phyloP scores from a whole-genome alignment of 2,329 filamentous ascomycete species.

The Paecilomyces sp. region DNA sequence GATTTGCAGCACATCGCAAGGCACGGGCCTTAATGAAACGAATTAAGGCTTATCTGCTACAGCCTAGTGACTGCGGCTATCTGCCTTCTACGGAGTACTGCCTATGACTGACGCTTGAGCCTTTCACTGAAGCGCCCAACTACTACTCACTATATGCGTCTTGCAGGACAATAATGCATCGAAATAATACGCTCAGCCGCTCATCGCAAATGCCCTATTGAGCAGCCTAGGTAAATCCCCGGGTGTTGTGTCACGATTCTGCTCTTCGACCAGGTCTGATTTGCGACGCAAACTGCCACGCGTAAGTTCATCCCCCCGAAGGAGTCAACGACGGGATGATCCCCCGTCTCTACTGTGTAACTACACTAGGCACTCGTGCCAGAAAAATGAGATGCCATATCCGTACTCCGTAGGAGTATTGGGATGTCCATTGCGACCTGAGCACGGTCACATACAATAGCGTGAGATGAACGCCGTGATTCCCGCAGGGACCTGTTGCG shows the following conservation, averaged over 20 bases:
- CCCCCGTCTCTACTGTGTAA: not conserved
- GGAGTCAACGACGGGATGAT: not conserved
- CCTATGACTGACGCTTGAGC: not conserved
- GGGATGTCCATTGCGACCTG: not conserved
- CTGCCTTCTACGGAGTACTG: not conserved
- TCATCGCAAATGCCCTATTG: not conserved
- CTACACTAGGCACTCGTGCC: not conserved
- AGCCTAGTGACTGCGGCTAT: not conserved
- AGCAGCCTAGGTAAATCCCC: not conserved
- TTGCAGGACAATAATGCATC: not conserved
- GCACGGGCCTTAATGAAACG: not conserved
- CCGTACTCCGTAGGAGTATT: not conserved
- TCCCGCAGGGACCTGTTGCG: not conserved
- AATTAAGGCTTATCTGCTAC: not conserved
- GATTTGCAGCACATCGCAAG: not conserved
- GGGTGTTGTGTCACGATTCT: not conserved
- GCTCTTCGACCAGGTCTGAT: not conserved
- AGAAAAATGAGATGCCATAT: not conserved
- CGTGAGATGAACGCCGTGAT: not conserved
- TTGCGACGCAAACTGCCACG: not conserved
- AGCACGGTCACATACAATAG: not conserved
- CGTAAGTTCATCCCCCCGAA: not conserved
- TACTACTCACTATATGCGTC: not conserved
- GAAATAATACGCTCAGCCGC: not conserved
- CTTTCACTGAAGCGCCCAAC: not conserved